Conservation (phyloP, 257 asterid genomes). For the Solanum okadae region DNA sequence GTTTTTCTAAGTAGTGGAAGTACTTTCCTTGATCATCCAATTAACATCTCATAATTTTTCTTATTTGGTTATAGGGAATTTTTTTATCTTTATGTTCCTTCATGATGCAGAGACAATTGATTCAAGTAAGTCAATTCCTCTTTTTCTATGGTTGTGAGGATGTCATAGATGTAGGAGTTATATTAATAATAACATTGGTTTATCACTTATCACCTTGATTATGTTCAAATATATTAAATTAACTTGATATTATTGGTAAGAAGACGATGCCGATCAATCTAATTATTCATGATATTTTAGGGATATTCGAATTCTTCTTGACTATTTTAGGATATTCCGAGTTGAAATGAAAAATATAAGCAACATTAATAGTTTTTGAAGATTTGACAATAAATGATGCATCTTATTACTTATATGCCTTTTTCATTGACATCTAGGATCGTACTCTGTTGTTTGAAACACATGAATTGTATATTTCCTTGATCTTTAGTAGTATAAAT, state of each 20-base stretch:
- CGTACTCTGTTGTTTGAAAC: too few species aligned
- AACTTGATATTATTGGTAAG: slow-evolving; percentile 29
- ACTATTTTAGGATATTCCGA: slow-evolving; percentile 43
- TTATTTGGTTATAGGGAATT: too few species aligned
- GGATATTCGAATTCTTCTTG: not conserved
- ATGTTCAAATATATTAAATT: not conserved
- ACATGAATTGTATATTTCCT: too few species aligned
- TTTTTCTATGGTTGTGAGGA: too few species aligned
- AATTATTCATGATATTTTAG: not conserved
- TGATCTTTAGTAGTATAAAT: too few species aligned
- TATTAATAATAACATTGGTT: not conserved
- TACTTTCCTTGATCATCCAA: not conserved
- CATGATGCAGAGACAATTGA: not conserved
- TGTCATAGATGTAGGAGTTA: not conserved
- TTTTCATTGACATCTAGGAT: too few species aligned
- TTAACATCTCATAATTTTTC: too few species aligned
- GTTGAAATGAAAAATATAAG: slow-evolving; percentile 29
- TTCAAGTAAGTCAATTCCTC: slow-evolving; percentile 15
- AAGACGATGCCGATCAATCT: not conserved
- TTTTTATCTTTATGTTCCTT: too few species aligned
- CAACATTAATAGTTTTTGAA: not conserved
- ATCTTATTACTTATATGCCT: too few species aligned
- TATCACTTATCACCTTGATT: not conserved
- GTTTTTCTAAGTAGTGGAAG: slow-evolving; percentile 6
- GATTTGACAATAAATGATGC: too few species aligned